Evolutionary conservation across 78 protist genomes (phyloP), one percentile per base, ranked within the genome.

Genomic region (Corallochytrium limacisporum): DNA sequence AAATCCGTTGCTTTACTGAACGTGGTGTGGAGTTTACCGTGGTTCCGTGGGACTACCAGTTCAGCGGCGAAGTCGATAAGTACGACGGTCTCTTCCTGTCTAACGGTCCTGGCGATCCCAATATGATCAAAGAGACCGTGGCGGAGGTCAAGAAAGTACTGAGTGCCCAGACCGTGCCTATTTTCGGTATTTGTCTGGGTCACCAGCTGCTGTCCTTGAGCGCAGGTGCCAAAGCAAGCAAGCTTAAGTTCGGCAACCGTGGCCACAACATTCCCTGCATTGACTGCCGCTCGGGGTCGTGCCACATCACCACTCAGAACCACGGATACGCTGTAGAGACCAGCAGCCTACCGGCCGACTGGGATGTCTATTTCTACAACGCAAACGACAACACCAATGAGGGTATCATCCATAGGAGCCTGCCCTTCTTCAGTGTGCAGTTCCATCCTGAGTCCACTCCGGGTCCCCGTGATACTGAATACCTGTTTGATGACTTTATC

Each of bases 371-470:
- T 35, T 94, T 91, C 77, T 37, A 48, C 75, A 94, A 94, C 60
- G 95, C 91, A n/a, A 94, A 94, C 75, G 98, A 94, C 80, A 3
- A 31, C n/a, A 75, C 93, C 29, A 89, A 89, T 75, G 98, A 94
- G 75, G 98, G 96, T 29, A 69, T 94, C 65, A 37, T 49, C 31
- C 93, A 88, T 75, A 35, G n/a, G 3, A 38, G 73, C 32, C 62
- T 71, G 73, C 96, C 96, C 20, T 83, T 77, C 75, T 91, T 88
- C 76, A 37, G 62, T 46, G 95, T 86, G 26, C 96, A 94, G 84
- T 94, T 94, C 80, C 98, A 94, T 83, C 98, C 98, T 18, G 98
- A 94, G 81, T 90, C 92, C 20, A 12, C 56, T 15, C 90, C 89
- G 8, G 98, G 96, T 31, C 98, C 98, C 24, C 63, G 62, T 32